Evolutionary conservation across 768 basidiomycete genomes (phyloP), one percentile per base, ranked within the genome.

Genomic region (Podaxis pistillaris): DNA sequence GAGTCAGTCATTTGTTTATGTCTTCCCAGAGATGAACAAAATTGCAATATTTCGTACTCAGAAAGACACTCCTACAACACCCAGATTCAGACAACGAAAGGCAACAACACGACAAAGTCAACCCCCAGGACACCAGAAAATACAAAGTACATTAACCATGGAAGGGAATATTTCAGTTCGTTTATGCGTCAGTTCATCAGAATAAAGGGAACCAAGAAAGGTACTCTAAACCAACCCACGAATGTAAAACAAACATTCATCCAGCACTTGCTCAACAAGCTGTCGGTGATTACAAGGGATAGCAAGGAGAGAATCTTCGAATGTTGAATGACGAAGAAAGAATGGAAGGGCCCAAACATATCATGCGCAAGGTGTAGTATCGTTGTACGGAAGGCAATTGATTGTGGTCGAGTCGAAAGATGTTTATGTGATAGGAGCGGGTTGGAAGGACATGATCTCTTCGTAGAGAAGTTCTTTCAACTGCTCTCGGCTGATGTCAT

Each of bases 401-500:
- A 46, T 22, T 58, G 57, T 13, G 33, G 47, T 17, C 2, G 47
- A 38, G 40, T 7, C 26, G n/a, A 4, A 17, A 46, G 6, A 44
- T 22, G 51, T 22, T 72, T 78, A 81, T 76, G 79, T 79, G 71
- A 76, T 77, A 28, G 74, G 76, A 30, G 73, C 75, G 17, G 92
- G 89, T 63, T 84, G 80, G 86, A 96, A 98, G 33, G 87, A 82
- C 84, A 94, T 89, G 78, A 98, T 96, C 77, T 98, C 96, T 62
- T 96, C 92, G 74, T 93, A 98, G 24, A 96, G 79, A 50, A 96
- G 83, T 71, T 94, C 89, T 79, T 98, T 98, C 66, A 99, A 83
- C 74, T 97, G 94, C 73, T 98, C 96, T 30, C 94, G 85, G 71
- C 89, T 93, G 78, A 97, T 94, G 65, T 94, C 93, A 67, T 97